phyloP scores from a whole-genome alignment of 352 stramenopile species.

The Blastocystis sp. region DNA sequence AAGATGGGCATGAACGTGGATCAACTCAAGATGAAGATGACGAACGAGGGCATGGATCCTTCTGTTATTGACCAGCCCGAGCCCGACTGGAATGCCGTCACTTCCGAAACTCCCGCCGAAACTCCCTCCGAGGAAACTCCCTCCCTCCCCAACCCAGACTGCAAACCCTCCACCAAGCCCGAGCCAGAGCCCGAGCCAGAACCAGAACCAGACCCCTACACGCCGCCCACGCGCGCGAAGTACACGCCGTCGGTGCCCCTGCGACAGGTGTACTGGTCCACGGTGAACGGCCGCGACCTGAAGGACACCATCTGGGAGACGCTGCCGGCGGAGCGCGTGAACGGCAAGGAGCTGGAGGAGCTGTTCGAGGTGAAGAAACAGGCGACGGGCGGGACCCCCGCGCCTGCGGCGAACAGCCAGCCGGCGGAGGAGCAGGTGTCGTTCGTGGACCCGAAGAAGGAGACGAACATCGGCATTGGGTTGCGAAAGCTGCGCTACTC shows the following conservation, averaged over 20 bases:
- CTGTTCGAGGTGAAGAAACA: slow-evolving; percentile 50
- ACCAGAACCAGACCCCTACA: neutral
- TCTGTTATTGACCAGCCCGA: slow-evolving; percentile 3
- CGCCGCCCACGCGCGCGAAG: slow-evolving; percentile 24
- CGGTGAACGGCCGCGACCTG: neutral
- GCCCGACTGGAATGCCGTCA: neutral
- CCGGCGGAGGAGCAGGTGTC: slow-evolving; percentile 1
- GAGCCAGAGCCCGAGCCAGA: slow-evolving; percentile 25
- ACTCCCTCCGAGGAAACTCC: neutral
- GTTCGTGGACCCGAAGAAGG: slow-evolving; percentile 45
- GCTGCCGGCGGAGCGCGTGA: neutral
- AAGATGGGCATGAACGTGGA: slow-evolving; percentile 79
- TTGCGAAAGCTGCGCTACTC: slow-evolving; percentile 40
- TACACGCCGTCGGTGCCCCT: slow-evolving; percentile 53
- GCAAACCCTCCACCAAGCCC: neutral
- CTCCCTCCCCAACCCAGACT: neutral
- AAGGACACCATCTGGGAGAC: slow-evolving; percentile 58
- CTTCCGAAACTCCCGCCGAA: neutral
- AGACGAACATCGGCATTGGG: slow-evolving; percentile 63
- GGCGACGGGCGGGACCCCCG: neutral
- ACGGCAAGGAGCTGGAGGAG: slow-evolving; percentile 40
- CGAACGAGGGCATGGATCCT: slow-evolving; percentile 76
- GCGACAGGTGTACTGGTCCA: slow-evolving; percentile 43
- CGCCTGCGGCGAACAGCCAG: neutral
- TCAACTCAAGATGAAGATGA: slow-evolving; percentile 83